A percentile compares a stretch with the other conserved stretches of the same genome.
phyloP scores from a whole-genome alignment of 768 basidiomycete species.

The Serendipita sp. region DNA sequence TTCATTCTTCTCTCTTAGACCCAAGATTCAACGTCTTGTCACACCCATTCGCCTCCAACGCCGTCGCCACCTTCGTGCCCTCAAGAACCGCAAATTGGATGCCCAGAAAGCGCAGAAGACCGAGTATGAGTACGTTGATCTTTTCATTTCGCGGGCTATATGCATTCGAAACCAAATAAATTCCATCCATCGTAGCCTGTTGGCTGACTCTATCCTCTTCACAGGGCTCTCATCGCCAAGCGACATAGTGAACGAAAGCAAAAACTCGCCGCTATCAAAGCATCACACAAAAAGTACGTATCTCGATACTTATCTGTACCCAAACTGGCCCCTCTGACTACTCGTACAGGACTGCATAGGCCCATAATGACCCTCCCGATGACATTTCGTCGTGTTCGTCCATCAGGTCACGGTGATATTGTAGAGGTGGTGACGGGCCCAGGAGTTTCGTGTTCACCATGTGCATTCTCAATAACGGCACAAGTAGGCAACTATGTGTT shows the following conservation, averaged over 20 bases:
- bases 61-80: slow-evolving; percentile 76
- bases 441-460: neutral
- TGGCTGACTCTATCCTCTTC: slow-evolving; percentile 4
- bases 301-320: neutral
- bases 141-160: no score
- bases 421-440: neutral
- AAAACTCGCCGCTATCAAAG: slow-evolving; percentile 76
- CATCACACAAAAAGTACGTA: slow-evolving; percentile 49
- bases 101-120: slow-evolving; percentile 88
- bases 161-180: no score
- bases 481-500: neutral
- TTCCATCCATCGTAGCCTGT: neutral
- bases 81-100: slow-evolving; percentile 78
- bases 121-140: slow-evolving; percentile 64
- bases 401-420: neutral
- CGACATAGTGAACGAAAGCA: slow-evolving; percentile 88
- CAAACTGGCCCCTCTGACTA: no score
- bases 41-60: slow-evolving; percentile 92
- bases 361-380: neutral
- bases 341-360: neutral
- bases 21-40: slow-evolving; percentile 94
- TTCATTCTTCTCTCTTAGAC: slow-evolving; percentile 28
- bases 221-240: slow-evolving; percentile 61
- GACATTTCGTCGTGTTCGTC: neutral
- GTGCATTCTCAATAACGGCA: neutral